Conservation (phyloP, 805 yeast genomes). For the Nematodospora valgi region DNA sequence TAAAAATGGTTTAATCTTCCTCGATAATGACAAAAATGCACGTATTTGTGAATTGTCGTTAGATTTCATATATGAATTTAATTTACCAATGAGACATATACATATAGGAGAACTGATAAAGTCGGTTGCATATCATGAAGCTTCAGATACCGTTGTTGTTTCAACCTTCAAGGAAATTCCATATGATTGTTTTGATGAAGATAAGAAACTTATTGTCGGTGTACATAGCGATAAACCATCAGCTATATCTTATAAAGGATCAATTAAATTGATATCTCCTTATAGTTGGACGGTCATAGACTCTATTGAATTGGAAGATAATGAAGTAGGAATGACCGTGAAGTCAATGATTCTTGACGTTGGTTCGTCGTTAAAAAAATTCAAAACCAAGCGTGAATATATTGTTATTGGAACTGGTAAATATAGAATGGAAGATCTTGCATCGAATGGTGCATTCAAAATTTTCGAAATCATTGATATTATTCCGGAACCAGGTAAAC, state of each 20-base stretch:
- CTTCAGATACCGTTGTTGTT: slow-evolving; percentile 57
- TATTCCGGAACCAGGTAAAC: slow-evolving; percentile 84
- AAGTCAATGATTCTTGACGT: slow-evolving; percentile 51
- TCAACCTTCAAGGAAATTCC: slow-evolving; percentile 58
- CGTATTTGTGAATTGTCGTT: slow-evolving; percentile 51
- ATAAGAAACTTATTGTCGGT: slow-evolving; percentile 62
- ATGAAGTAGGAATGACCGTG: slow-evolving; percentile 61
- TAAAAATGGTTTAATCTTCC: slow-evolving; percentile 58
- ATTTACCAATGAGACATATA: slow-evolving; percentile 52
- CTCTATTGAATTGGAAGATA: slow-evolving; percentile 57
- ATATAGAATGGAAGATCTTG: slow-evolving; percentile 73
- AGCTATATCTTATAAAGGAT: slow-evolving; percentile 58
- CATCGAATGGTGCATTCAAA: slow-evolving; percentile 74
- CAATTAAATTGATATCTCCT: slow-evolving; percentile 66
- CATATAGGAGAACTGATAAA: slow-evolving; percentile 60
- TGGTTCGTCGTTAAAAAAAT: slow-evolving; percentile 37
- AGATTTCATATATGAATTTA: slow-evolving; percentile 53
- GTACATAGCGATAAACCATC: slow-evolving; percentile 46
- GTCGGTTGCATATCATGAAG: slow-evolving; percentile 65
- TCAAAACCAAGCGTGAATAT: slow-evolving; percentile 57
- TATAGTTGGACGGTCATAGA: slow-evolving; percentile 76
- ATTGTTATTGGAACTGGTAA: slow-evolving; percentile 78
- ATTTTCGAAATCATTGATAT: slow-evolving; percentile 74
- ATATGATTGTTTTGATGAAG: slow-evolving; percentile 71
- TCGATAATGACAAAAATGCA: slow-evolving; percentile 68